Evolutionary conservation across 2,329 filamentous ascomycete species (phyloP).

Genomic region (Plectosphaerella cucumerina): DNA sequence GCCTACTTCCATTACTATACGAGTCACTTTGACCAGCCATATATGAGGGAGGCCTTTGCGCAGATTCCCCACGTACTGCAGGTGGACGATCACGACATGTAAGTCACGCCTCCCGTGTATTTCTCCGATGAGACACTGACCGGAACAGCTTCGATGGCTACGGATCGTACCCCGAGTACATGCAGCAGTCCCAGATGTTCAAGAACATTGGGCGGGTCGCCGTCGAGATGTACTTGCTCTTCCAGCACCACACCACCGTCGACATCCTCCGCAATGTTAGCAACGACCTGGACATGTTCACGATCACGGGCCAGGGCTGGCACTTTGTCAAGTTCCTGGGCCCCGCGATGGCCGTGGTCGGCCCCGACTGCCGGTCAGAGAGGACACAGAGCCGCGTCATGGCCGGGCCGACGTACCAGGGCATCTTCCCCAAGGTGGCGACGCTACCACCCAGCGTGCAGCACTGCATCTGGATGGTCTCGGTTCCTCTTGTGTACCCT

Average conservation of each 20-base stretch:
- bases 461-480: constrained; percentile 94
- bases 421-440: constrained; percentile 92
- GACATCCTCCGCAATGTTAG: constrained; percentile 88
- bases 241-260: constrained; percentile 95
- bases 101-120: constrained; percentile 37
- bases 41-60: constrained; percentile 89
- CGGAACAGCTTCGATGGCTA: constrained; percentile 82
- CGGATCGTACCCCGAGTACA: constrained; percentile 94
- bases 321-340: constrained; percentile 97
- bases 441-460: constrained; percentile 88
- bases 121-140: constrained; percentile 10
- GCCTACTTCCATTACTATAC: constrained; percentile 99
- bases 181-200: constrained; percentile 97
- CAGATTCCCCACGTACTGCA: constrained; percentile 94
- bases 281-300: constrained; percentile 89
- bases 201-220: constrained; percentile 96
- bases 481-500: constrained; percentile 87
- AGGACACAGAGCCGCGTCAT: constrained; percentile 87
- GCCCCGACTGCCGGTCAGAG: constrained; percentile 88
- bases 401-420: constrained; percentile 95
- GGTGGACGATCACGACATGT: constrained; percentile 98
- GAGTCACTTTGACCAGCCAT: constrained; percentile 95
- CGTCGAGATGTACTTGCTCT: constrained; percentile 95
- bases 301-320: constrained; percentile 95
- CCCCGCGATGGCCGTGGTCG: constrained; percentile 83